Percentiles rank a stretch among this genome's conserved stretches.
Evolutionary conservation across 345 rosid genomes (phyloP).

Genomic region (Capsella bursapastoris): DNA sequence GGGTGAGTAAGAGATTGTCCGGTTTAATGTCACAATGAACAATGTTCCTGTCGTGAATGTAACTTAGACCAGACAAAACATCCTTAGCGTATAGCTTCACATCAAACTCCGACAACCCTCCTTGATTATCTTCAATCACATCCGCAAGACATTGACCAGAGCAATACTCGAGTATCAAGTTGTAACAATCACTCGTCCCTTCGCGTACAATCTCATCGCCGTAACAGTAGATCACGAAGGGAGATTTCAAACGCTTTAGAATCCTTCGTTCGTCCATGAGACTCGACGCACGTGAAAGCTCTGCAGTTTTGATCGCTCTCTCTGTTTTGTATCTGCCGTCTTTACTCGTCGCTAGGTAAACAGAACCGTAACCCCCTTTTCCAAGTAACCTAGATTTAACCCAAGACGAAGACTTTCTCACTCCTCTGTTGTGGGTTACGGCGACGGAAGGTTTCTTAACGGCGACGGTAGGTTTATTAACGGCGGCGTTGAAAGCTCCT

Average conservation of each 20-base stretch:
- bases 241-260: not conserved
- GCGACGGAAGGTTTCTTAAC: not conserved
- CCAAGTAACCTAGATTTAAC: not conserved
- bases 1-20: conserved; percentile 25
- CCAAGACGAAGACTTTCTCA: not conserved
- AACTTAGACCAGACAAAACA: conserved; percentile 13
- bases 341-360: not conserved
- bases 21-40: conserved; percentile 40
- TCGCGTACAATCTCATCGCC: conserved; percentile 18
- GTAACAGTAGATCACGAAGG: not conserved
- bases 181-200: not conserved
- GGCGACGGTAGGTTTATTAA: not conserved
- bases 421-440: not conserved
- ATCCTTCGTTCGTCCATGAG: not conserved
- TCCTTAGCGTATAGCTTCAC: conserved; percentile 12
- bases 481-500: not conserved
- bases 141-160: not conserved
- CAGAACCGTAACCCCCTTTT: not conserved
- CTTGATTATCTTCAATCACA: not conserved
- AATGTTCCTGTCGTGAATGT: conserved; percentile 3
- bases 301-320: not conserved
- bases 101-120: not conserved
- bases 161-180: conserved; percentile 34
- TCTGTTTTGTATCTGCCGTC: not conserved
- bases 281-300: not conserved